Percentiles rank a stretch among this genome's conserved stretches.
Evolutionary conservation across 441 rosid genomes (phyloP).

Genomic region (Erodium texanum): DNA sequence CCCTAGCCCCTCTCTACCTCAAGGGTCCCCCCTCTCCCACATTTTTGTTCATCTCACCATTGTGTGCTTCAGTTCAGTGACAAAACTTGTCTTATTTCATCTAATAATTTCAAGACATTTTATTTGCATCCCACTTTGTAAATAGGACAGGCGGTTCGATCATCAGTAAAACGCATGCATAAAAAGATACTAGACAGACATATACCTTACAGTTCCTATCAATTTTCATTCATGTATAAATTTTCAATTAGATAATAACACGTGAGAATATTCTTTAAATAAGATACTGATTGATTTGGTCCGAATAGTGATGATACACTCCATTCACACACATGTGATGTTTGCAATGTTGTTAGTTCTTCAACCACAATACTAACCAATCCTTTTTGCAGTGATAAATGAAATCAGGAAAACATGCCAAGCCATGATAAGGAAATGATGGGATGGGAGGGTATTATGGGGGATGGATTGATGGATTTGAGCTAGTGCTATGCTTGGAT

Average conservation of each 20-base stretch:
- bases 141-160: no score
- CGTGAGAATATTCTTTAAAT: no score
- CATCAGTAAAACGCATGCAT: no score
- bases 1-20: conserved; percentile 17
- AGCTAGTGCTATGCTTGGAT: conserved; percentile 1
- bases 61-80: background rate
- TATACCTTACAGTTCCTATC: no score
- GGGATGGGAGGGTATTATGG: no score
- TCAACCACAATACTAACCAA: background rate
- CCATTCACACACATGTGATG: background rate
- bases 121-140: background rate
- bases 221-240: no score
- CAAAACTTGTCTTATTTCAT: conserved; percentile 2
- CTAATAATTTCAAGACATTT: background rate
- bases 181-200: no score
- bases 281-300: no score
- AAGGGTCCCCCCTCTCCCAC: conserved; percentile 20
- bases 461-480: background rate
- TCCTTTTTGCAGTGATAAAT: background rate
- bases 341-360: background rate
- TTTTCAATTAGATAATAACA: no score
- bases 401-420: background rate
- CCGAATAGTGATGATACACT: no score
- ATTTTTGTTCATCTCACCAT: no score
- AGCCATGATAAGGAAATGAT: background rate